phyloP scores from a whole-genome alignment of 2,329 filamentous ascomycete species.

The Ophiostoma novo-ulmi region DNA sequence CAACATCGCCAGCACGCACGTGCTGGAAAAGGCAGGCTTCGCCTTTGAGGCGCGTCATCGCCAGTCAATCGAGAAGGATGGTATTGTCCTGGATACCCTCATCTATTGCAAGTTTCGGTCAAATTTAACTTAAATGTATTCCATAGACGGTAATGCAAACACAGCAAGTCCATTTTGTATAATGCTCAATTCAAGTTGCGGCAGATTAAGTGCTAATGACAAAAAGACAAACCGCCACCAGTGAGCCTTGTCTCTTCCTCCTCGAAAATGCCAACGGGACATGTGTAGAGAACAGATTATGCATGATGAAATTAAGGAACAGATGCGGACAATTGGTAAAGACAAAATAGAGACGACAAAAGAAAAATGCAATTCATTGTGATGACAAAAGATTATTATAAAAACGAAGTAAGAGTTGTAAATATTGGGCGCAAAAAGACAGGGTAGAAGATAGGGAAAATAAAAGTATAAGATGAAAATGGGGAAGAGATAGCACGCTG shows the following conservation, averaged over 20 bases:
- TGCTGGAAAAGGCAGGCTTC: background rate
- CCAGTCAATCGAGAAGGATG: constrained; percentile 13
- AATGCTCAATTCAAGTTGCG: background rate
- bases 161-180: background rate
- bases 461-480: constrained; percentile 12
- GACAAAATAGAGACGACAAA: background rate
- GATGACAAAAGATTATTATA: constrained; percentile 17
- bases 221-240: background rate
- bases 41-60: constrained; percentile 14
- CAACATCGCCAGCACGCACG: background rate
- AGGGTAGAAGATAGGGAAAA: constrained; percentile 15
- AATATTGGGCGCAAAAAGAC: constrained; percentile 15
- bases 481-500: constrained; percentile 19
- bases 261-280: background rate
- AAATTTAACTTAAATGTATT: background rate
- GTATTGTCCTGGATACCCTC: background rate
- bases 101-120: background rate
- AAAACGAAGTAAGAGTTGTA: constrained; percentile 10
- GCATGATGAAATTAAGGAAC: background rate
- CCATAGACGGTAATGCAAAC: background rate
- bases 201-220: background rate
- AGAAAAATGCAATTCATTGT: constrained; percentile 17
- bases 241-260: background rate
- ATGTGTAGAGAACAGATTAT: background rate
- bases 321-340: background rate